phyloP scores from a whole-genome alignment of 169 alveolate species.

The Cystoisospora suis region DNA sequence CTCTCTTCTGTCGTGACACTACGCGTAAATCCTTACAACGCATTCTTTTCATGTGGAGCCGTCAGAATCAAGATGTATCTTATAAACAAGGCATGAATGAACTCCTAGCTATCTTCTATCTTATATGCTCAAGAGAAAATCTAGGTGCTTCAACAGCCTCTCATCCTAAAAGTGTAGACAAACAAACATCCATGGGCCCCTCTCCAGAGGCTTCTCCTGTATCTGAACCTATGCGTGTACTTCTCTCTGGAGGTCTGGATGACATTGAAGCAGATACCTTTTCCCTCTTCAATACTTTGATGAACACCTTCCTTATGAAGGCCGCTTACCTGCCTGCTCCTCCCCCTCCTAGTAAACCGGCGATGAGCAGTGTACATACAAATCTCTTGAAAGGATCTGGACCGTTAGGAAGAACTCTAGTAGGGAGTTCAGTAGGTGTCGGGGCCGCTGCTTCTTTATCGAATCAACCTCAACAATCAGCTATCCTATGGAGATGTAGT shows the following conservation, averaged over 20 bases:
- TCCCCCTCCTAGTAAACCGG: background rate
- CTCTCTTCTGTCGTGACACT: conserved; percentile 76
- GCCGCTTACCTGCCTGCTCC: conserved; percentile 56
- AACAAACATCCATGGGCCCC: conserved; percentile 7
- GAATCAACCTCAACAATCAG: conserved; percentile 20
- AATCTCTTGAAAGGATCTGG: conserved; percentile 4
- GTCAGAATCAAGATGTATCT: conserved; percentile 81
- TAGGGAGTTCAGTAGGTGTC: background rate
- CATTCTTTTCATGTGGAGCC: conserved; percentile 85
- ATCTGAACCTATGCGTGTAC: background rate
- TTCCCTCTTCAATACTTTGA: conserved; percentile 72
- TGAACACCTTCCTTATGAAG: conserved; percentile 73
- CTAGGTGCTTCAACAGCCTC: conserved; percentile 50
- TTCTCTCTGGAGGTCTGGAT: conserved; percentile 71
- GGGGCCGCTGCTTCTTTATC: background rate
- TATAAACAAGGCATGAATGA: conserved; percentile 87
- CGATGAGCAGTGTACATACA: background rate
- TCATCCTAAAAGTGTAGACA: no score
- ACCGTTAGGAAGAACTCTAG: conserved; percentile 1
- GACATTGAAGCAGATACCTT: conserved; percentile 78
- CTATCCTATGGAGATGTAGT: conserved; percentile 44
- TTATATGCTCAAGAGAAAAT: conserved; percentile 67
- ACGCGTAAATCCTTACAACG: conserved; percentile 78
- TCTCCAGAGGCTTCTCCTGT: background rate
- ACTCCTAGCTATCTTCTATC: conserved; percentile 62